phyloP scores from a whole-genome alignment of 306 rosid species.

The Malus fusca region DNA sequence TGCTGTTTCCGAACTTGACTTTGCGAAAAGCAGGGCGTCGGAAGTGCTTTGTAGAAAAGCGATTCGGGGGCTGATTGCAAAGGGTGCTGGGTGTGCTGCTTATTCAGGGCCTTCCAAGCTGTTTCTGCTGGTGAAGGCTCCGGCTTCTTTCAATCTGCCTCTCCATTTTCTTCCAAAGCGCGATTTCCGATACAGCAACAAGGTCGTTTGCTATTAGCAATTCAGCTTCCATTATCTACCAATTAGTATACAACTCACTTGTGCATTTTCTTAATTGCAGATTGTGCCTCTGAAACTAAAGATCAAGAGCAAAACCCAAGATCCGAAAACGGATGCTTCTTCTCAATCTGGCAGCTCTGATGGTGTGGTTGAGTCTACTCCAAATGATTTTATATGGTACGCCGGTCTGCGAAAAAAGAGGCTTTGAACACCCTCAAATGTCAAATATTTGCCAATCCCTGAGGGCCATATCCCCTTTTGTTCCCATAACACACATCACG shows the following conservation, averaged over 20 bases:
- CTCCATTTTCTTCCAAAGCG: slow-evolving; percentile 89
- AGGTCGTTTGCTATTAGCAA: slow-evolving; percentile 33
- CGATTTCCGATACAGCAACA: slow-evolving; percentile 59
- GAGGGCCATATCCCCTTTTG: not conserved
- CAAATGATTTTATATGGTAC: slow-evolving; percentile 77
- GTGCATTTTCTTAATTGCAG: slow-evolving; percentile 26
- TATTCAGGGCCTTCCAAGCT: slow-evolving; percentile 68
- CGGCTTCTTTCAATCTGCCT: slow-evolving; percentile 67
- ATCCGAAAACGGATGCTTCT: slow-evolving; percentile 24
- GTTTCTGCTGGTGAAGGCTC: slow-evolving; percentile 79
- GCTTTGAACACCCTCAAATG: no score
- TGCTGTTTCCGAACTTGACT: slow-evolving; percentile 30
- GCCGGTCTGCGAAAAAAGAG: not conserved
- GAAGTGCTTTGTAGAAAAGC: slow-evolving; percentile 80
- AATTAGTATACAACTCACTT: not conserved
- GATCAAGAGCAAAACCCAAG: slow-evolving; percentile 46
- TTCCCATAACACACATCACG: not conserved
- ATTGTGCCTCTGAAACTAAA: slow-evolving; percentile 54
- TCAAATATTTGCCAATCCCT: no score
- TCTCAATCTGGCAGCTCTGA: slow-evolving; percentile 12
- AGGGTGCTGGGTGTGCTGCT: slow-evolving; percentile 65
- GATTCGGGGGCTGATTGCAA: slow-evolving; percentile 60
- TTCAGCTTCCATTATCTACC: not conserved
- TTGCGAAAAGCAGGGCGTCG: slow-evolving; percentile 56
- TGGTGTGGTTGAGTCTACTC: slow-evolving; percentile 24